These are phyloP conservation scores for Candida morakotiae DNA, from an alignment of 805 yeast species.

Conservation along the genomic window DNA sequence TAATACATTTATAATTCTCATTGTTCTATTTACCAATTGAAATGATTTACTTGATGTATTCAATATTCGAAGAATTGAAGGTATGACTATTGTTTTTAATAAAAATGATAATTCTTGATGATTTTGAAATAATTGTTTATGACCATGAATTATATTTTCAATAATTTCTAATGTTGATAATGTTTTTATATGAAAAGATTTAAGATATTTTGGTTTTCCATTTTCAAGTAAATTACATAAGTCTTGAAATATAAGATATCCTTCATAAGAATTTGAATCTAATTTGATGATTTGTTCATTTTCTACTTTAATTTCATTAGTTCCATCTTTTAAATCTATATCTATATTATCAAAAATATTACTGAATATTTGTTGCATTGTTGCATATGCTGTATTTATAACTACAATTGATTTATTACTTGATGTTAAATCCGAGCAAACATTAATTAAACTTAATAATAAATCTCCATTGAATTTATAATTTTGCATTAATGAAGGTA, in stretches of 20 bases:
- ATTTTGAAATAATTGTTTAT: constrained; percentile 47
- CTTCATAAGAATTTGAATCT: constrained; percentile 59
- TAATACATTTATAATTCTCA: constrained; percentile 64
- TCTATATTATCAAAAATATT: constrained; percentile 71
- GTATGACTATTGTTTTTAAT: constrained; percentile 66
- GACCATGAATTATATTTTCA: constrained; percentile 72
- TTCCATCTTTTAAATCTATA: constrained; percentile 14
- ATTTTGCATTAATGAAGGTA: constrained; percentile 69
- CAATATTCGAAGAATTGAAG: constrained; percentile 66
- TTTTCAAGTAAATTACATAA: constrained; percentile 64
- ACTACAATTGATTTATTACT: constrained; percentile 73
- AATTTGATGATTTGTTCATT: constrained; percentile 41
- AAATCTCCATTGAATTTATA: constrained; percentile 59
- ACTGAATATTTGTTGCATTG: constrained; percentile 79
- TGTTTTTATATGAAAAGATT: constrained; percentile 53
- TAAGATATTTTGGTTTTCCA: constrained; percentile 51
- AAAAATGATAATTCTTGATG: constrained; percentile 66
- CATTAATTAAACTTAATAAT: constrained; percentile 54
- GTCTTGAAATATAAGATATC: constrained; percentile 66
- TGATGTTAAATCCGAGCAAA: constrained; percentile 70
- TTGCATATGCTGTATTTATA: constrained; percentile 87
- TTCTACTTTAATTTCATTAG: constrained; percentile 30
- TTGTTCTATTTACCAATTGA: constrained; percentile 68
- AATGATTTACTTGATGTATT: constrained; percentile 53
- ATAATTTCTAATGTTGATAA: constrained; percentile 73